phyloP scores from a whole-genome alignment of 768 basidiomycete genomes.

The Amanita pallidorosea region DNA sequence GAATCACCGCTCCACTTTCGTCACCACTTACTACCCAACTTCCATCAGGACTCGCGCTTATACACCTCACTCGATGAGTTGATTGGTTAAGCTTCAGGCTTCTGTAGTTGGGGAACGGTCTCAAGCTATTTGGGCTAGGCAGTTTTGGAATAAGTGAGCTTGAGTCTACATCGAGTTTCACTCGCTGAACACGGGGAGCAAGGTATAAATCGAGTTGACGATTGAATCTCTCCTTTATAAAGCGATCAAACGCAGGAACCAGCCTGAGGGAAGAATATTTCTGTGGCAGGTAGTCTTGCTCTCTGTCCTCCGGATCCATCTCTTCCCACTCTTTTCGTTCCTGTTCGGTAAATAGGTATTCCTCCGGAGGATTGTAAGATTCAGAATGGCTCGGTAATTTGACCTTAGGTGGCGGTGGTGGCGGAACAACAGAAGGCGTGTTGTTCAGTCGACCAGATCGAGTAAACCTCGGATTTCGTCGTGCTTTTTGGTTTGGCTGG shows the following conservation, averaged over 20 bases:
- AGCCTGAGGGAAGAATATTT: conserved; percentile 79
- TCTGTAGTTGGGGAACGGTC: conserved; percentile 87
- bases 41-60: conserved; percentile 80
- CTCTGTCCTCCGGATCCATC: conserved; percentile 80
- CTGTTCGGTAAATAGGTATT: conserved; percentile 81
- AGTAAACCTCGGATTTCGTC: conserved; percentile 62
- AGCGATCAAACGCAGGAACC: conserved; percentile 84
- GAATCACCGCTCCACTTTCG: conserved; percentile 72
- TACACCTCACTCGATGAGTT: conserved; percentile 56
- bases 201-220: conserved; percentile 95
- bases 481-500: conserved; percentile 80
- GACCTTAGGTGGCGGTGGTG: conserved; percentile 87
- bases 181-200: conserved; percentile 82
- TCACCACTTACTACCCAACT: conserved; percentile 89
- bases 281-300: conserved; percentile 79
- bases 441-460: conserved; percentile 80
- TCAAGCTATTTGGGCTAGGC: conserved; percentile 82
- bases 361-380: conserved; percentile 97
- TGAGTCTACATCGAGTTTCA: conserved; percentile 87
- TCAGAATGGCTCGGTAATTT: conserved; percentile 87
- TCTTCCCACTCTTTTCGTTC: conserved; percentile 80
- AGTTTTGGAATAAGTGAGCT: conserved; percentile 87
- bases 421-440: conserved; percentile 70
- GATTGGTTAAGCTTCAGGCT: conserved; percentile 64
- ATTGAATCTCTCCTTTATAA: conserved; percentile 89